Conservation (phyloP, 2,329 filamentous ascomycete genomes). For the Thelonectria olida region DNA sequence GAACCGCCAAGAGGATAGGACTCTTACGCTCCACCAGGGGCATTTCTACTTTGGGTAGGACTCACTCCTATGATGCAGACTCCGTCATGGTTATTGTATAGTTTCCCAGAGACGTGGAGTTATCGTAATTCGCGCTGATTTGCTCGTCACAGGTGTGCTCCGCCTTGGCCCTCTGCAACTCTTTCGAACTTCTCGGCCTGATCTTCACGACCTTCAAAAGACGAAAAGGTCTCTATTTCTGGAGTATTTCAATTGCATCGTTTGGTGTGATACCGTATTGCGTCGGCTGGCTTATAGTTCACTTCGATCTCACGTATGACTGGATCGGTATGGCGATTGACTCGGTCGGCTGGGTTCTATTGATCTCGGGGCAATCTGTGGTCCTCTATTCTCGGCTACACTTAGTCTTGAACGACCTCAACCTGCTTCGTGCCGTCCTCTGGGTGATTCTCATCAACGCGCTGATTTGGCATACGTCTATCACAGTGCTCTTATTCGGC, state of each 20-base stretch:
- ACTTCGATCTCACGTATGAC: slow-evolving; percentile 31
- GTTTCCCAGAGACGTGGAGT: neutral
- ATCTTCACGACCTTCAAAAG: slow-evolving; percentile 45
- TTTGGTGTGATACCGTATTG: slow-evolving; percentile 47
- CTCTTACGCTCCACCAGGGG: no score
- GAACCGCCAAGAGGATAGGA: no score
- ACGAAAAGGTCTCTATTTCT: slow-evolving; percentile 48
- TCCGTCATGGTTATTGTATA: neutral
- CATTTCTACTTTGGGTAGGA: no score
- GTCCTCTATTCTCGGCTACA: slow-evolving; percentile 71
- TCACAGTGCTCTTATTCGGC: slow-evolving; percentile 63
- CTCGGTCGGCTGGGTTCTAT: slow-evolving; percentile 44
- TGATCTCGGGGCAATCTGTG: slow-evolving; percentile 68
- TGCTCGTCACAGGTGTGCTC: slow-evolving; percentile 13
- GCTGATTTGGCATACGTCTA: slow-evolving; percentile 62
- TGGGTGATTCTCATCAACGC: slow-evolving; percentile 65
- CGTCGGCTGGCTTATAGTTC: slow-evolving; percentile 57
- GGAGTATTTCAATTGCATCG: slow-evolving; percentile 47
- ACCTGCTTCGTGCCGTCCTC: slow-evolving; percentile 58
- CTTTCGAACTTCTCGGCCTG: slow-evolving; percentile 43
- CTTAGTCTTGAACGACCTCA: slow-evolving; percentile 61
- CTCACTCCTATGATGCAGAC: neutral
- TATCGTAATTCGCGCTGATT: neutral
- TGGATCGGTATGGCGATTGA: slow-evolving; percentile 29
- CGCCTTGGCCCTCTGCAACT: slow-evolving; percentile 39